A percentile compares a stretch with the other conserved stretches of the same genome.
Conservation (phyloP, 1,284 basidiomycete genomes). For the Trichosporon sp. region DNA sequence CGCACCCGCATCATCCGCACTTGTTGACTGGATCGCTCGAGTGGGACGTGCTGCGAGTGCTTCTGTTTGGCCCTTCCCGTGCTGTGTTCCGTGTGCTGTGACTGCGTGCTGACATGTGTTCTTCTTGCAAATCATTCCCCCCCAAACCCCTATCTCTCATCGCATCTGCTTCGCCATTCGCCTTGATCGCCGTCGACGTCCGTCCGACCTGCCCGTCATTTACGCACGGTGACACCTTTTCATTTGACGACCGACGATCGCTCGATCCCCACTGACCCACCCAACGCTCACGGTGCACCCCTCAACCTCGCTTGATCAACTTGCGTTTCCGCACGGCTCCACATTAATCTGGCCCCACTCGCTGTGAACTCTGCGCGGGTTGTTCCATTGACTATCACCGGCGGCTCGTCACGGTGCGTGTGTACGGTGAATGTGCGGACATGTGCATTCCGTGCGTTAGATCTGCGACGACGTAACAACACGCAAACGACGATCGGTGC, state of each 20-base stretch:
- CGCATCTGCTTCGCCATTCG: background rate
- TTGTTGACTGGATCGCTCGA: background rate
- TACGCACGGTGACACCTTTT: background rate
- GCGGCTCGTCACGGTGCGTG: background rate
- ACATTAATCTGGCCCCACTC: background rate
- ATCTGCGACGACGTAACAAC: background rate
- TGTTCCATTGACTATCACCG: background rate
- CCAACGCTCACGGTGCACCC: background rate
- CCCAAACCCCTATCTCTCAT: background rate
- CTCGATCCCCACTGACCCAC: background rate
- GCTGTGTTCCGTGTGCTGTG: background rate
- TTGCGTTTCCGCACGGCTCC: constrained; percentile 7
- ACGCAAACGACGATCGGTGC: constrained; percentile 1
- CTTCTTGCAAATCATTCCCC: background rate
- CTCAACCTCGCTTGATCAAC: background rate
- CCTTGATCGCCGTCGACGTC: background rate
- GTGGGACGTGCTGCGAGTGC: background rate
- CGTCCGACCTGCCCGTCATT: background rate
- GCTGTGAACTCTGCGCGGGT: background rate
- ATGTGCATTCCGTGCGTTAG: constrained; percentile 3
- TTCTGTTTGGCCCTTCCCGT: background rate
- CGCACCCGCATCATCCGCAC: background rate
- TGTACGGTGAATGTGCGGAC: background rate
- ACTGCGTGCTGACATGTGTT: background rate
- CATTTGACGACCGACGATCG: constrained; percentile 6